These are phyloP conservation scores for Agarophyton chilense DNA, from an alignment of 23 red algal species.

Conservation along the genomic window DNA sequence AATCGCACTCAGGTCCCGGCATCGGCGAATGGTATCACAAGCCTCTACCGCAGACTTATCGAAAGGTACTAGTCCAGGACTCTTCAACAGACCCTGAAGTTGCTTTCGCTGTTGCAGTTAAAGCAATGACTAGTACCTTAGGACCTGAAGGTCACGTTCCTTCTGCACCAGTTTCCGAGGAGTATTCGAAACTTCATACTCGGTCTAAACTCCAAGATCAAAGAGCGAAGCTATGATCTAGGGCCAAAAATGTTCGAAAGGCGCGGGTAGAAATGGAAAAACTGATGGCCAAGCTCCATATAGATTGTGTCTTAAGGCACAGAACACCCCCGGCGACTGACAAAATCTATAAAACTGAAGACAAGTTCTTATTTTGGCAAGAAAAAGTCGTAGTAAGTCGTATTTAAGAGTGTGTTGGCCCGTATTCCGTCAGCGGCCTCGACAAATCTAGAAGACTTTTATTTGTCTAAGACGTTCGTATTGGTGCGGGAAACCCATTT, in stretches of 20 bases:
- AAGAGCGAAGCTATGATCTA: not conserved
- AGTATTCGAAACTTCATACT: too few relatives aligned
- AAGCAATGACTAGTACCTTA: conserved; percentile 19
- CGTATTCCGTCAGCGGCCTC: not conserved
- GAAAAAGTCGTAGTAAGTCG: not conserved
- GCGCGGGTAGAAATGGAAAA: not conserved
- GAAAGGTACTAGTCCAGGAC: too few relatives aligned
- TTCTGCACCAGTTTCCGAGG: too few relatives aligned
- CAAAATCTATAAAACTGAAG: not conserved
- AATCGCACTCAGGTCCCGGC: conserved; percentile 26
- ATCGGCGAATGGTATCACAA: conserved; percentile 46
- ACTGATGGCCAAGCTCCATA: not conserved
- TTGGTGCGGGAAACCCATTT: not conserved
- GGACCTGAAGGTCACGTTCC: conserved; percentile 13
- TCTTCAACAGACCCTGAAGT: too few relatives aligned
- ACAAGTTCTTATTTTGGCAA: conserved; percentile 18
- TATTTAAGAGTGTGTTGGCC: conserved; percentile 32
- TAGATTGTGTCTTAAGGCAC: not conserved
- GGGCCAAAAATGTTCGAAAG: not conserved
- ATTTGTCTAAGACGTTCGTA: not conserved
- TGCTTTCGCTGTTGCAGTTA: not conserved
- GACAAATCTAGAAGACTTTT: conserved; percentile 17
- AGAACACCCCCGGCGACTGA: not conserved
- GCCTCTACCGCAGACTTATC: too few relatives aligned
- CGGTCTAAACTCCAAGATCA: not conserved